Evolutionary conservation across 1,284 basidiomycete species (phyloP).

Genomic region (Melampsora larici-populina): DNA sequence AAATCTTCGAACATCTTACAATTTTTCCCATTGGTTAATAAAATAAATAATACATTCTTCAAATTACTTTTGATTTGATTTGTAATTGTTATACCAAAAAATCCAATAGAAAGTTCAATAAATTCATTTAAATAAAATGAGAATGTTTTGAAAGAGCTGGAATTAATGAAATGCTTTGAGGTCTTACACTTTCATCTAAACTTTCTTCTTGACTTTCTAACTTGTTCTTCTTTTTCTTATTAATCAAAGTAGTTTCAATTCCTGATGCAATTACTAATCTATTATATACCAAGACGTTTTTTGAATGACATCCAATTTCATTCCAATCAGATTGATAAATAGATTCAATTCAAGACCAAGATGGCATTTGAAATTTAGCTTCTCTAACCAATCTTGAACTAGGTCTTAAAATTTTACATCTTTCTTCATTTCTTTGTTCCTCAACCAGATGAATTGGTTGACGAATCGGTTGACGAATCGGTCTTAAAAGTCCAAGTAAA

Average conservation of each 20-base stretch:
- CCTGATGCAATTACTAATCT: not conserved
- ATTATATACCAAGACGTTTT: not conserved
- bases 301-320: not conserved
- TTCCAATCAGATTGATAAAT: not conserved
- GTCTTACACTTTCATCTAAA: not conserved
- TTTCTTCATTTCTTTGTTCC: no score
- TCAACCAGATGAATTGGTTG: not conserved
- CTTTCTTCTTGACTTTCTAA: not conserved
- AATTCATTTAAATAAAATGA: slow-evolving; percentile 12
- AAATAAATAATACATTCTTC: slow-evolving; percentile 19
- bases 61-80: slow-evolving; percentile 1
- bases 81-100: not conserved
- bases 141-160: slow-evolving; percentile 29
- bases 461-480: not conserved
- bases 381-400: not conserved
- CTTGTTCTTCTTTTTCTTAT: not conserved
- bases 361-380: not conserved
- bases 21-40: slow-evolving; percentile 31
- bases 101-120: not conserved
- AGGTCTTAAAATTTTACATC: not conserved
- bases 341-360: not conserved
- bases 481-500: not conserved
- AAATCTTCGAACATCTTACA: slow-evolving; percentile 15
- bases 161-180: not conserved
- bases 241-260: not conserved